Percentiles rank a stretch among this genome's conserved stretches.
phyloP scores from a whole-genome alignment of 495 filamentous ascomycete genomes.

The Penicillium arizonense region DNA sequence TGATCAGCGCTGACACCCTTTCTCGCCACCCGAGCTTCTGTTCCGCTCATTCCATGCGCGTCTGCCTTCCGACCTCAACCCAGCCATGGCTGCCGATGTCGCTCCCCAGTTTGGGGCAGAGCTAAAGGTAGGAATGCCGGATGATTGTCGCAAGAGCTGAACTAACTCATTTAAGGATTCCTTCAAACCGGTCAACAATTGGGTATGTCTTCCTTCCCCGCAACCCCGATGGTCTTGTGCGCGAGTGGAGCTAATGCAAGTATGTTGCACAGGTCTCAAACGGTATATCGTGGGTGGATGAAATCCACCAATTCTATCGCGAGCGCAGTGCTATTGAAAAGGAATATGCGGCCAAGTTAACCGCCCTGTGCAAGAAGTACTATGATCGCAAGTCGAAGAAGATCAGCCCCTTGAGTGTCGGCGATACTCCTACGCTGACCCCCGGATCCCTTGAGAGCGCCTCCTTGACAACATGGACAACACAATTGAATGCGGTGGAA shows the following conservation, averaged over 20 bases:
- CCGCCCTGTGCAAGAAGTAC: conserved; percentile 86
- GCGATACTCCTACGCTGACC: conserved; percentile 88
- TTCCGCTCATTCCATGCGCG: conserved; percentile 17
- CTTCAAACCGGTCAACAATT: conserved; percentile 90
- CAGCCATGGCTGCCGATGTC: conserved; percentile 71
- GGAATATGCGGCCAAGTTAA: conserved; percentile 88
- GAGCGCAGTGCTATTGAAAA: conserved; percentile 93
- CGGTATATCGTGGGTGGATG: conserved; percentile 92
- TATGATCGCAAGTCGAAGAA: conserved; percentile 95
- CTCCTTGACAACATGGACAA: conserved; percentile 94
- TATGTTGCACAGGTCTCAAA: conserved; percentile 59
- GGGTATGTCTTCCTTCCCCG: conserved; percentile 55
- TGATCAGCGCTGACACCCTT: neutral
- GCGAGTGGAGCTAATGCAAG: conserved; percentile 28
- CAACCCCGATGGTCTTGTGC: conserved; percentile 16
- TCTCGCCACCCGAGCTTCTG: neutral
- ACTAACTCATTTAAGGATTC: conserved; percentile 61
- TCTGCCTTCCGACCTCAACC: conserved; percentile 13
- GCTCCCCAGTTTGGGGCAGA: conserved; percentile 83
- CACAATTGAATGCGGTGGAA: conserved; percentile 86
- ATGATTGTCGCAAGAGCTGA: neutral
- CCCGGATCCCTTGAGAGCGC: conserved; percentile 95
- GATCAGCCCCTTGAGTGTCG: conserved; percentile 83
- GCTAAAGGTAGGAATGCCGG: conserved; percentile 65
- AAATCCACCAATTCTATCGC: conserved; percentile 95